Base-by-base conservation (phyloP, 2,329 filamentous ascomycete species). In the Diaporthe longicolla region DNA sequence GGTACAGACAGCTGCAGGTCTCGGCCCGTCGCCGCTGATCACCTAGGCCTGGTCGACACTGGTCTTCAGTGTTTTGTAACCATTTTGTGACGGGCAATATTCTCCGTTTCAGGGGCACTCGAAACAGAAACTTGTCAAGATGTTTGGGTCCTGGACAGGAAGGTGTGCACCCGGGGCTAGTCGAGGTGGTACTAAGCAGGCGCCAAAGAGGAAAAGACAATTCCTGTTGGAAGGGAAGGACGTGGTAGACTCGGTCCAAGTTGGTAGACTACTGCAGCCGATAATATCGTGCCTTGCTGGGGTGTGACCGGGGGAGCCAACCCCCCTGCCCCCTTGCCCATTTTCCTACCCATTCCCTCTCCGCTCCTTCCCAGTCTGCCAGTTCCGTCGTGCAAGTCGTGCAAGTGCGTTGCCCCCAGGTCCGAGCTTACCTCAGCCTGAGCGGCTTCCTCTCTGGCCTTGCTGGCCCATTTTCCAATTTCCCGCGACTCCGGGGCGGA, bases 361-460 rank as follows among this genome's bases (percentile, higher is more conserved):
- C 55, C 6, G 48, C 57, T 40, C 59, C 37, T 37, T 40, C 59
- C n/a, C 19, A 48, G 19, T 48, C 48, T 26, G 37, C 58, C 37
- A 48, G 26, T 48, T 35, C 61, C 59, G n/a, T n/a, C 17, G 26
- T 55, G 26, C 11, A 26, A 32, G 52, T 55, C 52, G 2, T 24
- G 45, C 45, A 50, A 13, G 37, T 40, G 45, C 15, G 45, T 4
- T 48, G 45, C n/a, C 26, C 32, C 19, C 59, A 48, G 59, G 21
- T 54, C 63, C 63, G 29, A 54, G 63, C 63, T 68, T 54, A 68
- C 63, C 63, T 68, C 63, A 68, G 63, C 63, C 61, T 52, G 45
- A 8, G 29, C 61, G 40, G 10, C 24, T 32, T 32, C 29, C 29
- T 32, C 3, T 32, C 37, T 40, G 37, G 11, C 32, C 32, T 50